Conservation (phyloP, 306 rosid genomes). For the Heteromeles arbutifolia region DNA sequence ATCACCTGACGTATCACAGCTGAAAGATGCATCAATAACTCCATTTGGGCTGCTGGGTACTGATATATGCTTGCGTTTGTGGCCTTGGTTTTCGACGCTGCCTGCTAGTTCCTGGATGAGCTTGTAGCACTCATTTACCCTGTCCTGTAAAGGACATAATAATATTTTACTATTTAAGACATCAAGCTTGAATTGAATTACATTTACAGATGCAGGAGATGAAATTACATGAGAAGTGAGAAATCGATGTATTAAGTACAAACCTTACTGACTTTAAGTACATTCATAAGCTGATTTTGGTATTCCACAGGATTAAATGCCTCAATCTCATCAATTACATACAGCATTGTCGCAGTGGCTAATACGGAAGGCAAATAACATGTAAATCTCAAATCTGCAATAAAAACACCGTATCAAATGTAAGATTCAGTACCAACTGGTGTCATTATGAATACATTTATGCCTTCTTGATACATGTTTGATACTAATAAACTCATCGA, state of each 20-base stretch:
- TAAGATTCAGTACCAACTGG: not conserved
- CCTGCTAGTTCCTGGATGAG: slow-evolving; percentile 39
- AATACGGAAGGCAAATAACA: slow-evolving; percentile 64
- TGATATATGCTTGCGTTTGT: slow-evolving; percentile 42
- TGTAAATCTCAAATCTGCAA: slow-evolving; percentile 59
- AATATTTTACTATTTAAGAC: slow-evolving; percentile 7
- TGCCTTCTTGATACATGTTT: not conserved
- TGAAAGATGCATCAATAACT: slow-evolving; percentile 51
- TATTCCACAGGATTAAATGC: slow-evolving; percentile 50
- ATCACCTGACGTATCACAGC: slow-evolving; percentile 59
- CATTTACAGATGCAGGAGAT: not conserved
- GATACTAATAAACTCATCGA: not conserved
- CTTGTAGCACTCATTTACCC: slow-evolving; percentile 57
- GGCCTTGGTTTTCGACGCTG: slow-evolving; percentile 24
- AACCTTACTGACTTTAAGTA: slow-evolving; percentile 74
- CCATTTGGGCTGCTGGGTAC: slow-evolving; percentile 56
- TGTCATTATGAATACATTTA: not conserved
- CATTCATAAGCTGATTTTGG: slow-evolving; percentile 58
- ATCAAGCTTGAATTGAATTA: slow-evolving; percentile 3
- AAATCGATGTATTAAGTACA: slow-evolving; percentile 15
- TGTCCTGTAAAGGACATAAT: slow-evolving; percentile 44
- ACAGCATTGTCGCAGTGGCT: slow-evolving; percentile 85
- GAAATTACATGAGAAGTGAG: not conserved
- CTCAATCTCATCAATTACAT: slow-evolving; percentile 63
- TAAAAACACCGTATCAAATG: not conserved